Evolutionary conservation across 768 basidiomycete species (phyloP), one percentile per base, ranked within the genome.

Genomic region (Suillus subalutaceus): DNA sequence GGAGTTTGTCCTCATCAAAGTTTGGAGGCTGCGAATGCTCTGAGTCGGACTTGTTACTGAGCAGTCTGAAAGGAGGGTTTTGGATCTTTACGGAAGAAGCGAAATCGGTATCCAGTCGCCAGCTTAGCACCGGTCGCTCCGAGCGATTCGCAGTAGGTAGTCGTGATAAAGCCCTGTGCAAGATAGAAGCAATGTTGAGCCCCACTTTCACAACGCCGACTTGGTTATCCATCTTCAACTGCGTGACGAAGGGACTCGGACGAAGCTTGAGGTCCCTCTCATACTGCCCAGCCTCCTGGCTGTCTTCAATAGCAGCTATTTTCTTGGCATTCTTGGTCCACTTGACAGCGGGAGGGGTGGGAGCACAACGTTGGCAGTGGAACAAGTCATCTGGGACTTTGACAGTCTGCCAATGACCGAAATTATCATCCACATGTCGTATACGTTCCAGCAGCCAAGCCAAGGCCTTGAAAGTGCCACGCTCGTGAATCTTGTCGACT

Each of bases 361-460:
- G 96, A 2, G 94, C 92, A 75, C 96, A 97, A 18, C 92, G 84
- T 70, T 88, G 84, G 77, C 95, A 97, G 63, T 83, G 82, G 30
- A 78, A 79, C 48, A 83, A 79, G 26, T 84, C 78, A 4, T 82
- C 79, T 0, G 80, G 77, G 5, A 82, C 69, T 3, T 83, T 78
- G 38, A 89, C 79, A 1, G 74, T 67, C 65, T 92, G 90, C 96
- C 96, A 98, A 3, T 81, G 72, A 35, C 79, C 79, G 70, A 91
- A 85, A 65, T 84, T 79, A 44, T 87, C 87, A 30, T 90, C 86
- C 65, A 94, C 86, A 65, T 89, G 86, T 15, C 92, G 88, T 67
- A 96, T 84, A 60, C 94, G 88, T 73, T 96, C 93, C 30, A 94
- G 80, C 23, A 97, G 79, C 96, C 96, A 98, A 2, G 94, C 91